phyloP scores from a whole-genome alignment of 352 stramenopile genomes.

The Phytophthora niederhauseri region DNA sequence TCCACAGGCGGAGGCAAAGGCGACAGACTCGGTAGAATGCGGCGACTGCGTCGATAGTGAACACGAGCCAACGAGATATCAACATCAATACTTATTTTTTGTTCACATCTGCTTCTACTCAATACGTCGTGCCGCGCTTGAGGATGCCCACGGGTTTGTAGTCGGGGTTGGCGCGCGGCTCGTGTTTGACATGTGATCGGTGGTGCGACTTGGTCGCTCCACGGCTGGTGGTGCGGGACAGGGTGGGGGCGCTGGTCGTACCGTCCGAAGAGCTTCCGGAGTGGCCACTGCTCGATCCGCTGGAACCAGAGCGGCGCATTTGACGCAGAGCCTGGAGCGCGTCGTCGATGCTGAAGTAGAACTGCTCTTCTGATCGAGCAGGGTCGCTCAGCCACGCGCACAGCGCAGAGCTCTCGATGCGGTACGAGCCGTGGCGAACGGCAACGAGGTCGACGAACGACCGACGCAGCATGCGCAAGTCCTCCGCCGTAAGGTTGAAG shows the following conservation, averaged over 20 bases:
- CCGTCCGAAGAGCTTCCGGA: constrained; percentile 36
- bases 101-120: constrained; percentile 18
- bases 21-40: constrained; percentile 51
- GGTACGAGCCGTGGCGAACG: constrained; percentile 69
- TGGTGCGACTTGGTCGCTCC: constrained; percentile 28
- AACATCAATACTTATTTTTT: constrained; percentile 39
- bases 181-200: constrained; percentile 29
- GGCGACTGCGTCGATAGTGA: constrained; percentile 12
- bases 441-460: constrained; percentile 79
- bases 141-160: constrained; percentile 71
- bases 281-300: constrained; percentile 16
- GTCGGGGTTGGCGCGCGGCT: constrained; percentile 30
- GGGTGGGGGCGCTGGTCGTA: not conserved
- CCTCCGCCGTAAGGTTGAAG: constrained; percentile 60
- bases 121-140: constrained; percentile 40
- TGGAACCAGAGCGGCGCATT: constrained; percentile 34
- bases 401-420: constrained; percentile 71
- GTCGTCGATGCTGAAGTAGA: constrained; percentile 64
- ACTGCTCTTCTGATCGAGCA: constrained; percentile 59
- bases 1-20: constrained; percentile 46
- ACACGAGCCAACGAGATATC: constrained; percentile 13
- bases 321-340: constrained; percentile 52
- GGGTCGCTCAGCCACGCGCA: constrained; percentile 73
- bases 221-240: constrained; percentile 22
- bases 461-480: constrained; percentile 71